Base-by-base conservation (phyloP, 805 yeast genomes). In the Brettanomyces anomalus region DNA sequence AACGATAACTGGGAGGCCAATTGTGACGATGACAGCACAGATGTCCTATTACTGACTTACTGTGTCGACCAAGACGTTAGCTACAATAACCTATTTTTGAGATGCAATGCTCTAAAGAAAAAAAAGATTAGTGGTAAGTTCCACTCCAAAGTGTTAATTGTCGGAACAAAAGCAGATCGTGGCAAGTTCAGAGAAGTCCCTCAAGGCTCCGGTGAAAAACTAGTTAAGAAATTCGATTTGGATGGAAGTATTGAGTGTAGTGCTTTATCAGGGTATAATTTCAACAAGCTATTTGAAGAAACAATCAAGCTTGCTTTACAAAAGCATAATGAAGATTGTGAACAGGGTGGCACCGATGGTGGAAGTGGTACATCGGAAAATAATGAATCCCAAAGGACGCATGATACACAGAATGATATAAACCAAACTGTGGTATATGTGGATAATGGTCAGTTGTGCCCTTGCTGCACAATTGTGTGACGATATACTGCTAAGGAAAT, bases 151-250 rank as follows among this genome's bases (percentile, higher is more conserved):
- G 46, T 57, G 15, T 45, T 64, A 3, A 70, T 86, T n/a, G 86
- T 83, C 31, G 95, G 95, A 14, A 80, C 82, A 60, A 84, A 83
- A 59, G 70, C 77, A 43, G 96, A 86, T 64, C 66, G 83, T 52
- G 89, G 81, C 52, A 74, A 72, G 39, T 83, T 79, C 52, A 73
- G 95, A 60, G 86, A 82, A 56, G 90, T 85, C 4, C 70, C 81
- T 34, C 72, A 63, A 50, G 83, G 43, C 1, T 37, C 49, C 3
- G 61, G 55, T 2, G 37, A 39, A 14, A 45, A 43, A 8, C 28
- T 56, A 46, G 60, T 52, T 47, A 52, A 48, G 4, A 51, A 57
- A 6, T 46, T 54, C 4, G 39, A 49, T 4, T 41, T 58, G 37
- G 60, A 68, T 42, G 67, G 61, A 16, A 71, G 65, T 46, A 50